These are phyloP conservation scores for Fomes fomentarius DNA, from an alignment of 1,284 basidiomycete species.

Conservation along the genomic window DNA sequence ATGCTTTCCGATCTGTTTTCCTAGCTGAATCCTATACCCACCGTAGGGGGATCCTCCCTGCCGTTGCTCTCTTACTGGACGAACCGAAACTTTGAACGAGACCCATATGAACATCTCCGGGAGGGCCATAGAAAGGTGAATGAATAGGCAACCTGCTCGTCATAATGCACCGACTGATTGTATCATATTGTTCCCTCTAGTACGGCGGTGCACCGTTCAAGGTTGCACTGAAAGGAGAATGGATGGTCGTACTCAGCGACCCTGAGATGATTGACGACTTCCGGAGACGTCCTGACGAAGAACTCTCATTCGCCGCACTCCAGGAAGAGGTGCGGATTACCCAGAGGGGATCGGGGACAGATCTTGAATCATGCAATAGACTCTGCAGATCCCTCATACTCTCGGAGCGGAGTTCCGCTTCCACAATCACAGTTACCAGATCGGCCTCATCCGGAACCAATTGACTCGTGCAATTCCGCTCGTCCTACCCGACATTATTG, in stretches of 20 bases:
- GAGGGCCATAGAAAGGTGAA: constrained; percentile 33
- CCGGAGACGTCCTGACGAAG: constrained; percentile 33
- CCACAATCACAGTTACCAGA: constrained; percentile 29
- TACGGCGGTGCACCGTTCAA: constrained; percentile 26
- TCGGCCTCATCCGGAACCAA: constrained; percentile 28
- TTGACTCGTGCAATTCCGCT: constrained; percentile 28
- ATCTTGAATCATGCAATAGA: background rate
- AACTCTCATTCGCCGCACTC: constrained; percentile 32
- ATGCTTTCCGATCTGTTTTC: background rate
- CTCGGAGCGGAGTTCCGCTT: constrained; percentile 28
- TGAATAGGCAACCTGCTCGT: too few relatives aligned
- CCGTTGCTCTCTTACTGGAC: constrained; percentile 33
- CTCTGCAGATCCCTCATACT: constrained; percentile 24
- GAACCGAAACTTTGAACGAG: constrained; percentile 15
- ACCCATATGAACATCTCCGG: constrained; percentile 27
- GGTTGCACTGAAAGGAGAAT: constrained; percentile 39
- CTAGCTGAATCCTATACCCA: constrained; percentile 26
- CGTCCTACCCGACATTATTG: constrained; percentile 29
- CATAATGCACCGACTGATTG: too few relatives aligned
- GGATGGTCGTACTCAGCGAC: constrained; percentile 32
- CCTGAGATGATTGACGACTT: constrained; percentile 33
- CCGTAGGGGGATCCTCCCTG: constrained; percentile 29
- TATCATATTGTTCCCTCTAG: background rate
- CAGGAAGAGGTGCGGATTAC: constrained; percentile 30
- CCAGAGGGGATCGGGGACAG: too few relatives aligned